Conservation (phyloP, 208 protist species). For the Acanthamoeba quina region DNA sequence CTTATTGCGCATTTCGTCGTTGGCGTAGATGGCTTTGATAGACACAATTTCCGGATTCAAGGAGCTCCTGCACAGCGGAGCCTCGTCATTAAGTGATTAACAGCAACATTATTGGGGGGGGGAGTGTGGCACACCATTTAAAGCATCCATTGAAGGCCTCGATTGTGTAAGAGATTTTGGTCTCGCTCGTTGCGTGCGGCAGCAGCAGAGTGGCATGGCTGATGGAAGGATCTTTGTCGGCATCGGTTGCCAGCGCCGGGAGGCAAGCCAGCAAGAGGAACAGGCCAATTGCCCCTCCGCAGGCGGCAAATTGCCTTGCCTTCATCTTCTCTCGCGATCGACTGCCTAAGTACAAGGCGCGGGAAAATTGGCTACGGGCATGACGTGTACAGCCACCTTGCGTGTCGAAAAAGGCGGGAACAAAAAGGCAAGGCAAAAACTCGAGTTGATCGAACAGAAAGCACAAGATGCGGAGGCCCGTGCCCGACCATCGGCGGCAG, state of each 20-base stretch:
- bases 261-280: conserved; percentile 43
- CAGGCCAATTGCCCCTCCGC: conserved; percentile 11
- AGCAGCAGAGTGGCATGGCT: conserved; percentile 66
- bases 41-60: conserved; percentile 71
- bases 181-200: conserved; percentile 41
- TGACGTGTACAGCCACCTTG: neutral
- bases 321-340: neutral
- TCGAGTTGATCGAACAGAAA: neutral
- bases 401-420: neutral
- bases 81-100: neutral
- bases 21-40: conserved; percentile 35
- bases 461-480: neutral
- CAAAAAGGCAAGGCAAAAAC: neutral
- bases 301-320: neutral
- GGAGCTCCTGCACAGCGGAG: conserved; percentile 15
- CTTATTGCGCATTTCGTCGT: conserved; percentile 15
- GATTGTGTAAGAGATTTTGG: conserved; percentile 54
- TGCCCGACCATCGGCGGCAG: neutral
- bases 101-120: neutral
- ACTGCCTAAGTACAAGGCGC: neutral
- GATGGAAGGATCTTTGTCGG: conserved; percentile 50
- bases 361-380: neutral
- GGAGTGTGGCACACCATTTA: conserved; percentile 57
- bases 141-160: conserved; percentile 70
- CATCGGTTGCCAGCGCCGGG: neutral